A percentile compares a stretch with the other conserved stretches of the same genome.
Evolutionary conservation across 2,329 filamentous ascomycete genomes (phyloP).

Genomic region (Alternaria longipes): DNA sequence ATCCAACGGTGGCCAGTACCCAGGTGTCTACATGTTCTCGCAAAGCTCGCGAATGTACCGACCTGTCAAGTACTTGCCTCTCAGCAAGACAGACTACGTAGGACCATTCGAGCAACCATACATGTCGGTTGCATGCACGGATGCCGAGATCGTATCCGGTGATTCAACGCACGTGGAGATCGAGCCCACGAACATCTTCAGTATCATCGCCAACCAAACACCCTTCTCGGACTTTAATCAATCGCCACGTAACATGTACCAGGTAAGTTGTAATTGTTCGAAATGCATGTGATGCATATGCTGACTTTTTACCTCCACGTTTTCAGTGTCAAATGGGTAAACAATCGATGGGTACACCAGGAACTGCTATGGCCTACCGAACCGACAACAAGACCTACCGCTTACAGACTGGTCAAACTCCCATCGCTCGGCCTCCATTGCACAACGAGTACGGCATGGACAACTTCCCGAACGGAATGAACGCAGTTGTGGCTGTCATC

Average conservation of each 20-base stretch:
- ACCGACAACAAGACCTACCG: slow-evolving; percentile 98
- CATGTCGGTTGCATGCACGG: slow-evolving; percentile 96
- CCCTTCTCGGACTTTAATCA: slow-evolving; percentile 99
- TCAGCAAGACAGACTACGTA: slow-evolving; percentile 86
- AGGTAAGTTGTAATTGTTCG: not conserved
- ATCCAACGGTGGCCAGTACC: slow-evolving; percentile 92
- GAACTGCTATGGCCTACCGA: slow-evolving; percentile 81
- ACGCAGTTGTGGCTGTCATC: slow-evolving; percentile 95
- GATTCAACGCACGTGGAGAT: slow-evolving; percentile 93
- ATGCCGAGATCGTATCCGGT: slow-evolving; percentile 85
- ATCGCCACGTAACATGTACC: slow-evolving; percentile 98
- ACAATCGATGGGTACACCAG: slow-evolving; percentile 97
- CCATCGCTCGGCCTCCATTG: slow-evolving; percentile 87
- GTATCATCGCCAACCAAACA: slow-evolving; percentile 97
- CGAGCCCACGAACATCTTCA: slow-evolving; percentile 94
- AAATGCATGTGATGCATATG: not conserved
- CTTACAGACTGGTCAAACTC: slow-evolving; percentile 94
- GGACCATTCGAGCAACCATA: slow-evolving; percentile 96
- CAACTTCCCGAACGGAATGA: slow-evolving; percentile 97
- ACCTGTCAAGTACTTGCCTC: slow-evolving; percentile 88
- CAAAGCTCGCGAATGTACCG: slow-evolving; percentile 85
- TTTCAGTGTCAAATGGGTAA: slow-evolving; percentile 77
- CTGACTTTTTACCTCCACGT: not conserved
- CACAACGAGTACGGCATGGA: slow-evolving; percentile 97
- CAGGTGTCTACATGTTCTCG: slow-evolving; percentile 93